Evolutionary conservation across 73 alveolate genomes (phyloP), one percentile per base, ranked within the genome.

Genomic region (Paramecium caudatum): DNA sequence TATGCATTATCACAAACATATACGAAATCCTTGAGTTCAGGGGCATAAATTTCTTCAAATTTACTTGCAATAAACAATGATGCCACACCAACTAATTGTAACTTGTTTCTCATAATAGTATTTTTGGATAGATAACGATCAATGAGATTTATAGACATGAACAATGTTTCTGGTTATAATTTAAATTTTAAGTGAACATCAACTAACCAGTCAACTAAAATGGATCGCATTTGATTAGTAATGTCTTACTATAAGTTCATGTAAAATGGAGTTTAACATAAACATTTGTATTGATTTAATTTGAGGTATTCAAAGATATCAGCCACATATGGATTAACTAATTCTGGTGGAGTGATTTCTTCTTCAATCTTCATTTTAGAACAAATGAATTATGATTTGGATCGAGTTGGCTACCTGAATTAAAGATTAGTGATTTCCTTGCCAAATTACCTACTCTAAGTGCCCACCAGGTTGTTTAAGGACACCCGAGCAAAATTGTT

Each of bases 1-100:
- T 96, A 98, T 5, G 99, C 99, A 47, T 97, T 94, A 91, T 98
- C 99, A 16, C 99, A 96, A 37, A 98, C 96, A 84, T 95, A 93
- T 30, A 96, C 99, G 55, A 98, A 95, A 37, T 98, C 99, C 90
- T 94, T 98, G 36, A 97, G 94, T 82, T 97, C 98, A 83, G 91
- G 91, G 15, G 91, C 85, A 55, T 83, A 83, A 12, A 83, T 83
- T 43, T 83, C 91, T 83, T 96, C 97, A 43, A 82, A 93, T 90
- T 90, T 92, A 8, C 93, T 78, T 23, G 90, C 88, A 45, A 87
- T 65, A 78, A 87, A 74, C 4, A 87, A 50, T 19, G 93, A 68
- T 61, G 93, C 78, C 36, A 87, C 49, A 36, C 93, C 93, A 15
- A 87, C 91, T n/a, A 87, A 32, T 87, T 87, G 34, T 25, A 87